phyloP scores from a whole-genome alignment of 2,329 filamentous ascomycete genomes.

The Stemphylium lycopersici region DNA sequence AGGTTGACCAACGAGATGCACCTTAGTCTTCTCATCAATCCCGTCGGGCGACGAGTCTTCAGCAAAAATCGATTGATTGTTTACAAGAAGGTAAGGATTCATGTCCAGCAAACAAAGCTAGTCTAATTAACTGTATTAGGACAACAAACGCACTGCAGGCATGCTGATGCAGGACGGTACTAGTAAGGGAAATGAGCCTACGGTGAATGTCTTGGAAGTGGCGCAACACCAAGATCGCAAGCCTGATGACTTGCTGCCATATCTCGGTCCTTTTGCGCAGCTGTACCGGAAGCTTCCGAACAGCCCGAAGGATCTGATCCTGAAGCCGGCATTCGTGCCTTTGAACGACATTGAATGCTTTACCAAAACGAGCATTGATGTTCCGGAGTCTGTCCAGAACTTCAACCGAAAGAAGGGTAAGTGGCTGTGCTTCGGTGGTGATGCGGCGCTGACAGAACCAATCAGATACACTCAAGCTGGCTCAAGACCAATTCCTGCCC shows the following conservation, averaged over 20 bases:
- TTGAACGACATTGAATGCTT: slow-evolving; percentile 83
- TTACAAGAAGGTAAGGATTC: slow-evolving; percentile 65
- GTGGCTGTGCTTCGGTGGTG: slow-evolving; percentile 33
- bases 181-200: slow-evolving; percentile 69
- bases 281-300: slow-evolving; percentile 72
- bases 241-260: slow-evolving; percentile 85
- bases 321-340: slow-evolving; percentile 72
- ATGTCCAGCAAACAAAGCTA: not conserved
- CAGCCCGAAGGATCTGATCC: slow-evolving; percentile 68
- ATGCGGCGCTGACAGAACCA: slow-evolving; percentile 9
- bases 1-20: slow-evolving; percentile 82
- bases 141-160: slow-evolving; percentile 81
- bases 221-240: slow-evolving; percentile 72
- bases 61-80: slow-evolving; percentile 77
- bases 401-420: slow-evolving; percentile 59
- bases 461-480: slow-evolving; percentile 60
- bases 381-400: slow-evolving; percentile 51
- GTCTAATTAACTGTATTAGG: slow-evolving; percentile 52
- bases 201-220: slow-evolving; percentile 79
- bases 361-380: slow-evolving; percentile 69
- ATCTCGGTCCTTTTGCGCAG: slow-evolving; percentile 72
- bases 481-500: slow-evolving; percentile 71
- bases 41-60: slow-evolving; percentile 81
- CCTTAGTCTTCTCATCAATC: slow-evolving; percentile 75
- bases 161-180: slow-evolving; percentile 79